Evolutionary conservation across 2,329 filamentous ascomycete species (phyloP).

Genomic region (Talaromyces pinophilus): DNA sequence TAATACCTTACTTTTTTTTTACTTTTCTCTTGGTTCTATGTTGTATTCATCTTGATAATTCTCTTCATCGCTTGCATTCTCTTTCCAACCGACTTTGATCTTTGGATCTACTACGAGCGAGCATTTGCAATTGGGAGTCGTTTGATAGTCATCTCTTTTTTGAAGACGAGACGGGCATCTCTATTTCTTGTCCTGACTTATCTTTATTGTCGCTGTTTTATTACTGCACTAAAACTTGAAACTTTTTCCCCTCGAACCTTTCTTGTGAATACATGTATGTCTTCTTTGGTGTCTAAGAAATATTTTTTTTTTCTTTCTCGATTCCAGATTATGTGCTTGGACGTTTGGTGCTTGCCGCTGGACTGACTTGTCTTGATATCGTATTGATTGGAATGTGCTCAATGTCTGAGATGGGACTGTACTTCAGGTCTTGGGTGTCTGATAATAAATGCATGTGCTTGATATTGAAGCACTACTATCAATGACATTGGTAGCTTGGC

Average conservation of each 20-base stretch:
- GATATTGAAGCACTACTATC: background rate
- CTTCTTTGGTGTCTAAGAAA: background rate
- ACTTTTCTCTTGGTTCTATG: background rate
- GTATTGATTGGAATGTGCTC: background rate
- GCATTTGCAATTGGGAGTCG: slow-evolving; percentile 24
- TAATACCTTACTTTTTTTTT: slow-evolving; percentile 1
- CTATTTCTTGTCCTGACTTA: slow-evolving; percentile 13
- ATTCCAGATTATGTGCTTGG: background rate
- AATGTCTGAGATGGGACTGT: background rate
- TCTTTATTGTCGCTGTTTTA: slow-evolving; percentile 17
- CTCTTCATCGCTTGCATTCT: slow-evolving; percentile 17
- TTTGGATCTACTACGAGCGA: slow-evolving; percentile 23
- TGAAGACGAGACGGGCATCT: slow-evolving; percentile 11
- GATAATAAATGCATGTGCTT: background rate
- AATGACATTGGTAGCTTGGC: background rate
- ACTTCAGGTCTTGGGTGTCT: background rate
- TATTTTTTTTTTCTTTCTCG: no score
- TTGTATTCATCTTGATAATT: background rate
- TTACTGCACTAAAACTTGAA: slow-evolving; percentile 2
- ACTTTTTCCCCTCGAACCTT: background rate
- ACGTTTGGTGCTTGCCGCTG: background rate
- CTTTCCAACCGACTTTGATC: slow-evolving; percentile 15
- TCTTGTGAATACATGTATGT: slow-evolving; percentile 21
- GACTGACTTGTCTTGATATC: background rate
- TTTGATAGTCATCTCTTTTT: slow-evolving; percentile 2